A percentile compares a stretch with the other conserved stretches of the same genome.
Evolutionary conservation across 2,329 filamentous ascomycete species (phyloP).

Genomic region (Monosporascus sp.): DNA sequence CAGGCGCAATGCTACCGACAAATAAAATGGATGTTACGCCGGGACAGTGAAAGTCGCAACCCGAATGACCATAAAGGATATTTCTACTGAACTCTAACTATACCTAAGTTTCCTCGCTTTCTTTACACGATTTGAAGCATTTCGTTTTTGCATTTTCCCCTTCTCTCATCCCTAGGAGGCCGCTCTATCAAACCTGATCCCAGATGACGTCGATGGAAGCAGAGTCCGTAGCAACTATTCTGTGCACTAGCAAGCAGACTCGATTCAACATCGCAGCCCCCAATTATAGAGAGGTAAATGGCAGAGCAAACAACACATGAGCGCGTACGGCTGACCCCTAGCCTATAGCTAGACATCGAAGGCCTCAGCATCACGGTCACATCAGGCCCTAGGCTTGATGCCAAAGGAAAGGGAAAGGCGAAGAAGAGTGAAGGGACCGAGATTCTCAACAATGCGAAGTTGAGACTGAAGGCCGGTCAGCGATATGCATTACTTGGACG

Average conservation of each 20-base stretch:
- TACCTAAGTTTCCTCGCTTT: too few relatives aligned
- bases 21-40: too few relatives aligned
- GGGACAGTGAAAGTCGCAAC: too few relatives aligned
- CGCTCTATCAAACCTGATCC: not conserved
- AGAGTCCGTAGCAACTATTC: constrained; percentile 47
- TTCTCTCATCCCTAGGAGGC: too few relatives aligned
- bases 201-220: constrained; percentile 43
- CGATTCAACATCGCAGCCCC: constrained; percentile 55
- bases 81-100: too few relatives aligned
- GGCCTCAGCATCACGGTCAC: constrained; percentile 65
- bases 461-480: constrained; percentile 66
- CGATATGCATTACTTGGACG: constrained; percentile 75
- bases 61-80: too few relatives aligned
- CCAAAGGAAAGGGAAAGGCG: constrained; percentile 40
- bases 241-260: constrained; percentile 62
- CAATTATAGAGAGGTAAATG: constrained; percentile 49
- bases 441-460: constrained; percentile 62
- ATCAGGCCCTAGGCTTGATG: constrained; percentile 27
- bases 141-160: too few relatives aligned
- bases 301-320: not conserved
- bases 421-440: constrained; percentile 53
- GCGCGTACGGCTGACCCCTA: not conserved
- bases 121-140: too few relatives aligned
- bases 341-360: constrained; percentile 60
- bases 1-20: too few relatives aligned